Percentiles rank a stretch among this genome's conserved stretches.
These are phyloP conservation scores for Aspergillus floridensis DNA, from an alignment of 2,329 filamentous ascomycete species.

Conservation along the genomic window DNA sequence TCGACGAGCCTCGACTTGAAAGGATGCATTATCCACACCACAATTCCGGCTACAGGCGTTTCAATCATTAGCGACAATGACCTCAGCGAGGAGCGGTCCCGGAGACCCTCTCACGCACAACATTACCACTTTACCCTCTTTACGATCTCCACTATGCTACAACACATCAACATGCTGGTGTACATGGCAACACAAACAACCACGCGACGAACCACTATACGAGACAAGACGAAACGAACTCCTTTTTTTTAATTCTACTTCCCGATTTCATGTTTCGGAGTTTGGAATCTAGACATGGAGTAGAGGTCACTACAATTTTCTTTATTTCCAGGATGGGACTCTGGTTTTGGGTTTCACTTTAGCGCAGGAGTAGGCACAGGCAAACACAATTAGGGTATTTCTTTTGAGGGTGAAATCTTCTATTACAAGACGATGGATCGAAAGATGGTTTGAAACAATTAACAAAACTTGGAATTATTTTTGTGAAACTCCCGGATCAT, in stretches of 20 bases:
- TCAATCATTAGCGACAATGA: neutral
- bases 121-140: neutral
- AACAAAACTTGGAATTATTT: no score
- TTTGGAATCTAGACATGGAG: constrained; percentile 1
- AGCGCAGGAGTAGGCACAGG: constrained; percentile 8
- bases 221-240: neutral
- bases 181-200: neutral
- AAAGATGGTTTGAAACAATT: no score
- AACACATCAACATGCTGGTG: neutral
- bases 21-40: neutral
- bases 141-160: neutral
- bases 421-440: neutral
- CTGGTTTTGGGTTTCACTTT: constrained; percentile 1
- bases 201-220: neutral
- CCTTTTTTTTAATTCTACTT: neutral
- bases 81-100: neutral
- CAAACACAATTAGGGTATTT: neutral
- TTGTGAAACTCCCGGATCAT: no score
- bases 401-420: neutral
- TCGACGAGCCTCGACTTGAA: constrained; percentile 17
- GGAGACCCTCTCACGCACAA: neutral
- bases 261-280: neutral
- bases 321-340: neutral
- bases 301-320: neutral
- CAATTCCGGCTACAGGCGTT: neutral